Percentiles rank a stretch among this genome's conserved stretches.
These are phyloP conservation scores for Rhododendron williamsianum DNA, from an alignment of 148 eudicot species.

Conservation along the genomic window DNA sequence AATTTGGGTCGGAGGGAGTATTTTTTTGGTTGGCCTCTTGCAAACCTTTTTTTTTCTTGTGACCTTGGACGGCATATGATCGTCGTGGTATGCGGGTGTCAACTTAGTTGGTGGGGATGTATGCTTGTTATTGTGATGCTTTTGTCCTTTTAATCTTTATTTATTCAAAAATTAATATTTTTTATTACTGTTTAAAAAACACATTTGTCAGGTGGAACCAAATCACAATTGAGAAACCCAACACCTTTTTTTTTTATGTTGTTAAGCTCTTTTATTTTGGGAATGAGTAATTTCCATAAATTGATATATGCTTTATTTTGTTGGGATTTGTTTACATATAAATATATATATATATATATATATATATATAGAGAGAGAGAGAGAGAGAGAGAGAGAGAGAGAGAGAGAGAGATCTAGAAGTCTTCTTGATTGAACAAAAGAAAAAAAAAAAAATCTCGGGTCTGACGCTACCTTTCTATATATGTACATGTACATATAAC, in stretches of 20 bases:
- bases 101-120: neutral
- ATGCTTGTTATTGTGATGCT: neutral
- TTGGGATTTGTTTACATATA: neutral
- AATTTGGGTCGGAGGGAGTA: too few species aligned
- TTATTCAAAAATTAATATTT: too few species aligned
- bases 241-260: too few species aligned
- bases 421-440: neutral
- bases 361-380: too few species aligned
- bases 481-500: neutral
- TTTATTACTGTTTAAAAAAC: too few species aligned
- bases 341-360: neutral
- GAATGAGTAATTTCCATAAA: neutral
- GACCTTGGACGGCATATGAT: neutral
- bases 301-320: neutral
- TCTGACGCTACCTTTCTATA: neutral
- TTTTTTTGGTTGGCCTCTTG: too few species aligned
- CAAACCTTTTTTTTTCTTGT: too few species aligned
- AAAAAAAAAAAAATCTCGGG: neutral
- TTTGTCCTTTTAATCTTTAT: too few species aligned
- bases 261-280: neutral
- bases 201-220: neutral
- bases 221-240: neutral
- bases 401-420: neutral
- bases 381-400: neutral
- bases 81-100: neutral